Base-by-base conservation (phyloP, 2,329 filamentous ascomycete genomes). In the Lizonia empirigonia region DNA sequence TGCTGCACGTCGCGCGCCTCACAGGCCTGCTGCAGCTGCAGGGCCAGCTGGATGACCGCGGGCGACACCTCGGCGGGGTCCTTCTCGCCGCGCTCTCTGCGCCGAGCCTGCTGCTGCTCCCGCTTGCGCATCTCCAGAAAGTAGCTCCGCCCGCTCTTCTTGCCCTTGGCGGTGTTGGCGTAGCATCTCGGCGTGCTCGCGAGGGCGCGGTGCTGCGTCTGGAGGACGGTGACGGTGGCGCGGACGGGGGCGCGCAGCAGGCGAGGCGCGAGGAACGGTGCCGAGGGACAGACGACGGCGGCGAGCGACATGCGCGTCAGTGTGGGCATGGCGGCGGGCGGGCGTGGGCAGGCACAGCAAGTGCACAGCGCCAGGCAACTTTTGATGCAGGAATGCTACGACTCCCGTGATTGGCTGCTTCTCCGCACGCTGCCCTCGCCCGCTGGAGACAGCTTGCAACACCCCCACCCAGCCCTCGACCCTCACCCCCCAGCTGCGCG, bases 191-290 rank as follows among this genome's bases (percentile, higher is more conserved):
- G 15, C 29, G 46, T 38, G 56, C 39, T 45, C 8, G 35, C 35
- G 16, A 40, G 18, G 46, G 24, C 1, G 1, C 41, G 33, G 8
- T 48, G 48, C 33, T 37, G 20, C 35, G 46, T 55, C 54, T 29
- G 53, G 36, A 50, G 20, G 13, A 39, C 35, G 35, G 51, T 33
- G 13, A 36, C 45, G 3, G 55, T 44, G 7, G 51, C 32, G 19
- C 60, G 53, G 7, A 58, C 41, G 6, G 54, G 38, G 4, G 56
- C 49, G 44, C 62, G 62, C 20, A 69, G 50, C 36, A 70, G 64
- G 16, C 65, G 64, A 12, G 70, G 71, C 4, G 62, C 64, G 26
- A 74, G 68, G 39, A 74, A 73, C 2, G 70, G 70, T 4, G 69
- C 61, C 19, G 64, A 69, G 1, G 70, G 71, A 38, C 68, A 72